Conservation (phyloP, 345 rosid species). For the Eucalyptus viminalis region DNA sequence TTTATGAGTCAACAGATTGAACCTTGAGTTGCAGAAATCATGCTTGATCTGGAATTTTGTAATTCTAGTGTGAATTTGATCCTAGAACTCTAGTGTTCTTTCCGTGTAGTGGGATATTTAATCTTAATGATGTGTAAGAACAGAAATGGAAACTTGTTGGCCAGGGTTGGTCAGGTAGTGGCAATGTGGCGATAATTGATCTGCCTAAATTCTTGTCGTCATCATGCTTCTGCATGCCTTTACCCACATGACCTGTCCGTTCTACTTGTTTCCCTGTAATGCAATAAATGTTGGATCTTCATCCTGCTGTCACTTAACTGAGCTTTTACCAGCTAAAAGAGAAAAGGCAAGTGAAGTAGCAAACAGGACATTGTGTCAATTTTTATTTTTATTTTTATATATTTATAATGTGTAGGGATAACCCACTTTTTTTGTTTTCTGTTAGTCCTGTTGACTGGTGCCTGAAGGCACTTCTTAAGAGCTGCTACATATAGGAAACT, state of each 20-base stretch:
- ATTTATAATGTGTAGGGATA: not conserved
- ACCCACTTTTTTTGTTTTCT: not conserved
- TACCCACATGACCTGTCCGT: not conserved
- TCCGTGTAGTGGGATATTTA: not conserved
- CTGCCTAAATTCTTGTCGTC: not conserved
- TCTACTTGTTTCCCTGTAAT: not conserved
- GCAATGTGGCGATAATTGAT: not conserved
- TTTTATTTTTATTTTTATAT: no score
- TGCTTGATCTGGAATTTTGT: not conserved
- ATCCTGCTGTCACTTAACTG: not conserved
- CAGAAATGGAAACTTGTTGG: not conserved
- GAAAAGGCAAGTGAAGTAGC: not conserved
- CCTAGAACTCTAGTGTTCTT: not conserved
- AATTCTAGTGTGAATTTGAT: not conserved
- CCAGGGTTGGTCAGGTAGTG: not conserved
- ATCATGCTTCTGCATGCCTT: not conserved
- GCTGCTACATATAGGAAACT: not conserved
- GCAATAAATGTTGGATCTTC: not conserved
- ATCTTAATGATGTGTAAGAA: not conserved
- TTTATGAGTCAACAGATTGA: not conserved
- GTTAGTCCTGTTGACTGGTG: not conserved
- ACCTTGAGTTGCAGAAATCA: not conserved
- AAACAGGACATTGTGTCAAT: not conserved
- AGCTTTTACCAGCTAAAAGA: not conserved
- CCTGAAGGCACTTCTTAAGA: not conserved